Evolutionary conservation across 768 basidiomycete genomes (phyloP).

Genomic region (Tulasnella sp.): DNA sequence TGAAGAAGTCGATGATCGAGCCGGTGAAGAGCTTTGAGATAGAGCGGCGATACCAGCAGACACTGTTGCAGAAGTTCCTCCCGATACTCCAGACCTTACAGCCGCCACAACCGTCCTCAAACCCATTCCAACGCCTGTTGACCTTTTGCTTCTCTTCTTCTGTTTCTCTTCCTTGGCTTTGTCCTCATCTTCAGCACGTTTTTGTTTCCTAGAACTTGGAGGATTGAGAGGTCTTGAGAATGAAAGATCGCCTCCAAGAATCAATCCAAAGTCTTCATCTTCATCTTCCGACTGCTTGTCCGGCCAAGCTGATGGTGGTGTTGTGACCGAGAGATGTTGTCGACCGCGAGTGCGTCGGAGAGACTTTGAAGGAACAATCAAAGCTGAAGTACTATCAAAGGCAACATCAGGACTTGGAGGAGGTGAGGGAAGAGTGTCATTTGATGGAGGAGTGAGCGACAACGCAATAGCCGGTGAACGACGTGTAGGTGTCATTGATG

Average conservation of each 20-base stretch:
- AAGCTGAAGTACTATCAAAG: background rate
- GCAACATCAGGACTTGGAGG: slow-evolving; percentile 7
- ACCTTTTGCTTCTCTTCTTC: no score
- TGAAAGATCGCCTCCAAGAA: no score
- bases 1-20: background rate
- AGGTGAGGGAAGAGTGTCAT: slow-evolving; percentile 3
- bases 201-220: no score
- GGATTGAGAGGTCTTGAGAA: no score
- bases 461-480: background rate
- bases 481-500: background rate
- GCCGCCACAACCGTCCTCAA: no score
- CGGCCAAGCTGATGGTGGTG: background rate
- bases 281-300: background rate
- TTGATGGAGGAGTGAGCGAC: background rate
- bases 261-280: slow-evolving; percentile 2
- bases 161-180: no score
- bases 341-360: background rate
- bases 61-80: no score
- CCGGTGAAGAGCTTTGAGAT: background rate
- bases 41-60: background rate
- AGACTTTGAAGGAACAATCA: background rate
- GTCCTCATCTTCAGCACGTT: no score
- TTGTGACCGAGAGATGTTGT: background rate
- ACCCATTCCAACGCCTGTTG: no score
- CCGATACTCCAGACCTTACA: no score